These are phyloP conservation scores for Saturnispora saitoi DNA, from an alignment of 805 yeast species.

Conservation along the genomic window DNA sequence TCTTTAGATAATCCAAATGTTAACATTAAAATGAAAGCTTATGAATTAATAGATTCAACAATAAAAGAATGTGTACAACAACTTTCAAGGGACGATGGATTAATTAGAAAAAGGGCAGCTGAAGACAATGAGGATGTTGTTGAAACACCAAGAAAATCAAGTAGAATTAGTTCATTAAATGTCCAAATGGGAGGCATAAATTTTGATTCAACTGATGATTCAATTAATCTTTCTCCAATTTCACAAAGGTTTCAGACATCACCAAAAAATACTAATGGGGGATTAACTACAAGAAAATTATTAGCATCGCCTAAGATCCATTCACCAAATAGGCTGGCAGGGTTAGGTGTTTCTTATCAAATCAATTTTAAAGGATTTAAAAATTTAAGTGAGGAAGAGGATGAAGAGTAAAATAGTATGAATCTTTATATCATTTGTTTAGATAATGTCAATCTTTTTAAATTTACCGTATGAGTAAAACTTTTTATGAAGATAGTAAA, in stretches of 20 bases:
- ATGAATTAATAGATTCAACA: slow-evolving; percentile 1
- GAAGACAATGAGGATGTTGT: background rate
- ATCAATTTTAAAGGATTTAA: slow-evolving; percentile 3
- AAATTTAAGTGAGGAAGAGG: background rate
- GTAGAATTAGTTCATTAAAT: slow-evolving; percentile 12
- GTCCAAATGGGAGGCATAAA: slow-evolving; percentile 10
- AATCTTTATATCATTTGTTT: background rate
- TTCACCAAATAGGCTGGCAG: slow-evolving; percentile 16
- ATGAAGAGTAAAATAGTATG: background rate
- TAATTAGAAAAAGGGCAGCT: background rate
- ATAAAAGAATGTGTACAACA: background rate
- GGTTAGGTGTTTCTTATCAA: slow-evolving; percentile 11
- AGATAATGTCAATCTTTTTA: too few relatives aligned
- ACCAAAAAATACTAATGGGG: background rate
- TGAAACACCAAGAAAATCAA: slow-evolving; percentile 8
- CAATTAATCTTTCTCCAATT: background rate
- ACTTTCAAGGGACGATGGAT: background rate
- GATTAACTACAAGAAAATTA: slow-evolving; percentile 13
- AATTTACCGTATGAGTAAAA: too few relatives aligned
- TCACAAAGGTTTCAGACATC: background rate
- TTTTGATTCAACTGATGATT: slow-evolving; percentile 5
- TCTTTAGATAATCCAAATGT: background rate
- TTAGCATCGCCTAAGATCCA: slow-evolving; percentile 15
- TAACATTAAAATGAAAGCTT: slow-evolving; percentile 1
- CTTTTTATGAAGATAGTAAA: too few relatives aligned